A percentile compares a stretch with the other conserved stretches of the same genome.
These are phyloP conservation scores for Aristolochia fimbriata DNA, from an alignment of 164 flowering plant genomes.

Conservation along the genomic window DNA sequence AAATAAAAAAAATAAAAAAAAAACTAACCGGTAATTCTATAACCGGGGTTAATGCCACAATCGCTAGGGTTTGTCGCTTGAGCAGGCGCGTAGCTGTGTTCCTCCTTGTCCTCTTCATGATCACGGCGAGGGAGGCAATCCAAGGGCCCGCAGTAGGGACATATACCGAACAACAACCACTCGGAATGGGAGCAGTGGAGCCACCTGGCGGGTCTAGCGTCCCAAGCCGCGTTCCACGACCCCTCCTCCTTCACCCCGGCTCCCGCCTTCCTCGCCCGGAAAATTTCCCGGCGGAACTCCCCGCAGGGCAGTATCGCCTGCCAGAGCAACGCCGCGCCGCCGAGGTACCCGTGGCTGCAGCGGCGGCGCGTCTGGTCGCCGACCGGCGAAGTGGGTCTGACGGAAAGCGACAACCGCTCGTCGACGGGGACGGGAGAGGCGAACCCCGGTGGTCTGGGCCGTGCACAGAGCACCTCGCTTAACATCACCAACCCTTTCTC, in stretches of 20 bases:
- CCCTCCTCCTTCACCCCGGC: constrained; percentile 56
- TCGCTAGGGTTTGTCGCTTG: neutral
- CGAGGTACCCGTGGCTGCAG: constrained; percentile 20
- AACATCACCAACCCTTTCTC: constrained; percentile 42
- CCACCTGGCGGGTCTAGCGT: constrained; percentile 85
- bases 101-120: constrained; percentile 2
- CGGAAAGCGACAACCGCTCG: constrained; percentile 15
- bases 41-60: constrained; percentile 16
- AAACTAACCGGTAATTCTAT: constrained; percentile 50
- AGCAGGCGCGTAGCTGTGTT: neutral
- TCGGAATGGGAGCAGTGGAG: constrained; percentile 74
- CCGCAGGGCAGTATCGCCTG: constrained; percentile 49
- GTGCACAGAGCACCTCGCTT: constrained; percentile 45
- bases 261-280: constrained; percentile 5
- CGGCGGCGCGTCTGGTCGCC: constrained; percentile 7
- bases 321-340: constrained; percentile 51
- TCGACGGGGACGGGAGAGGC: constrained; percentile 23
- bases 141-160: constrained; percentile 35
- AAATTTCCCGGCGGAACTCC: neutral
- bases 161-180: constrained; percentile 78
- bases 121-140: constrained; percentile 1
- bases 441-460: constrained; percentile 49
- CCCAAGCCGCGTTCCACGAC: constrained; percentile 85
- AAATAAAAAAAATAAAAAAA: no score
- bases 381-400: constrained; percentile 9